Base-by-base conservation (phyloP, 768 basidiomycete genomes). In the Leccinum sublutescens region DNA sequence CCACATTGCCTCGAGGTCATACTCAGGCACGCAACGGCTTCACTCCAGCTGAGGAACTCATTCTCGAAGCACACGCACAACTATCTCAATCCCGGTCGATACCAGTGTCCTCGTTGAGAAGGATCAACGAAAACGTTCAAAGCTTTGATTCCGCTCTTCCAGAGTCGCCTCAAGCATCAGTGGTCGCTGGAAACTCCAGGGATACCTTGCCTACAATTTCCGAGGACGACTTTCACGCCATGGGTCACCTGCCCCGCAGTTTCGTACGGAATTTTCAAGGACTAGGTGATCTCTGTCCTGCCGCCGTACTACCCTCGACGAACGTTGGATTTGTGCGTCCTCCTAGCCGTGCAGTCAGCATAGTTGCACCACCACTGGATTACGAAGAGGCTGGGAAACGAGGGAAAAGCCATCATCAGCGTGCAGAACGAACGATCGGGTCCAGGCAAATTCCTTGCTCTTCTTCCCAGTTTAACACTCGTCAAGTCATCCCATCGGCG, bases 41-140 rank as follows among this genome's bases (percentile, higher is more conserved):
- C 62, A 90, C 88, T 0, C 77, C 86, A 2, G 77, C 87, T 0
- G 88, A 90, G 68, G 83, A 87, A 70, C 80, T 83, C 61, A 83
- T 89, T 52, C 80, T 90, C 67, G 85, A 80, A 56, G 84, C 72
- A 61, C 85, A 71, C 76, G 48, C 58, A 7, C 59, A 56, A 19
- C n/a, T 60, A 34, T 27, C 67, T 7, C 59, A 51, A 33, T 19
- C 62, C 10, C 40, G 56, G 25, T 45, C 62, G 5, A 21, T 56
- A 19, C 53, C 59, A 10, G 33, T 54, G 5, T 31, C 62, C 14
- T 57, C 55, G 12, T 17, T 49, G 34, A 58, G 61, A 55, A 55
- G 56, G 31, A 45, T 55, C 19, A 61, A 63, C 27, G 45, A 56
- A 14, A 62, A 45, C 29, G n/a, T 34, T 38, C 62, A 40, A 23